Conservation (phyloP, 345 rosid genomes). For the Citrus medica region DNA sequence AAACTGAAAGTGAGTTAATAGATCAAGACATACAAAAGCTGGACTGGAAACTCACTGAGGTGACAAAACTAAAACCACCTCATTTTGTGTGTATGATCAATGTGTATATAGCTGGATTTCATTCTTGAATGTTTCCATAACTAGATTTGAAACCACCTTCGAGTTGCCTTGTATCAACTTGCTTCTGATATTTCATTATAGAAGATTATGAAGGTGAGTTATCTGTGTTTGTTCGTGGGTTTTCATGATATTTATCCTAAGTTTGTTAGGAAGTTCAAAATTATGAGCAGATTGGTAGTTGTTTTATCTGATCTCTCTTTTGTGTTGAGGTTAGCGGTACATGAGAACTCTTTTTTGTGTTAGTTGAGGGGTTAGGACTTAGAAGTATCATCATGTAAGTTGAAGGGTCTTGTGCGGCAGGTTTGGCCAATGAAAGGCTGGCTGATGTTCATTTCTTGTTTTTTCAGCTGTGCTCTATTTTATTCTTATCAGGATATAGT, state of each 20-base stretch:
- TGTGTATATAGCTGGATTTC: neutral
- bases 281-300: neutral
- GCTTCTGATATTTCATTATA: neutral
- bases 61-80: neutral
- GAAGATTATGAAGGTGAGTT: neutral
- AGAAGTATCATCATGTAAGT: neutral
- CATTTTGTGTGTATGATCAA: neutral
- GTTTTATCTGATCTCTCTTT: neutral
- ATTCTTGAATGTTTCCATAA: neutral
- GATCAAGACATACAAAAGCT: neutral
- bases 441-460: neutral
- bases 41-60: neutral
- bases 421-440: neutral
- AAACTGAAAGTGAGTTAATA: neutral
- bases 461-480: neutral
- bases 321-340: neutral
- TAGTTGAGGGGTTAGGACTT: neutral
- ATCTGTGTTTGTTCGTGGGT: neutral
- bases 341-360: neutral
- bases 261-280: neutral
- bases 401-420: neutral
- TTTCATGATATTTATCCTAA: neutral
- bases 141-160: neutral
- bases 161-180: neutral
- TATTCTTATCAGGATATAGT: neutral